Base-by-base conservation (phyloP, 192 early-diverging fungal species). In the Backusella luteola region DNA sequence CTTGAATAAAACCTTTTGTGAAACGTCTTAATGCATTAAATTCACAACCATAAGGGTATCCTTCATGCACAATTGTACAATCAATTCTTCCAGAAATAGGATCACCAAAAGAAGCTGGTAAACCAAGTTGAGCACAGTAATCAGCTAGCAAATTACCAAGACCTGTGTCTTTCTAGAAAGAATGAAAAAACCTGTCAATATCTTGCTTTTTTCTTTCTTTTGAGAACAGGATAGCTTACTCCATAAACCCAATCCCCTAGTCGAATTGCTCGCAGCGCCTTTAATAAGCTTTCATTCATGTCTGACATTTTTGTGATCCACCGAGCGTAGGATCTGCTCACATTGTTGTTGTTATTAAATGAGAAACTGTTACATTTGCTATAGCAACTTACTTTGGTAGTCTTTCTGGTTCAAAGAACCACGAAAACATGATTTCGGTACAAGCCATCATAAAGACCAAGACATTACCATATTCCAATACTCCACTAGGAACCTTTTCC, bases 341-440 rank as follows among this genome's bases (percentile, higher is more conserved):
- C 1, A 3, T 36, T 23, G 26, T 26, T 23, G 34, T 21, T n/a
- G 15, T 44, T 35, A 12, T 11, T 11, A 52, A 46, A 41, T 29
- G 12, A 35, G 38, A 32, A 32, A 2, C 32, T 12, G 38, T 11
- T 39, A 39, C 11, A 7, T 11, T 39, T 39, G 9, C 0, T 3
- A 12, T 39, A 11, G 38, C 38, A 39, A 44, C 76, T 79, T 83
- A 88, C 87, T 78, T 86, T 71, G 90, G 85, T 36, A 88, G 39
- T 19, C 87, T 78, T 6, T 78, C 4, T 15, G 89, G 80, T 46
- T 84, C 86, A 80, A 80, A 90, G 36, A 91, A 73, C 88, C 88
- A 91, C 12, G 86, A 86, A 66, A 80, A 90, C 86, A 91, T 90
- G 42, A 90, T 90, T 71, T 90, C 86, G 1, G 88, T 86, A 49